phyloP scores from a whole-genome alignment of 1,139 yeast species.

The Pichia sp. region DNA sequence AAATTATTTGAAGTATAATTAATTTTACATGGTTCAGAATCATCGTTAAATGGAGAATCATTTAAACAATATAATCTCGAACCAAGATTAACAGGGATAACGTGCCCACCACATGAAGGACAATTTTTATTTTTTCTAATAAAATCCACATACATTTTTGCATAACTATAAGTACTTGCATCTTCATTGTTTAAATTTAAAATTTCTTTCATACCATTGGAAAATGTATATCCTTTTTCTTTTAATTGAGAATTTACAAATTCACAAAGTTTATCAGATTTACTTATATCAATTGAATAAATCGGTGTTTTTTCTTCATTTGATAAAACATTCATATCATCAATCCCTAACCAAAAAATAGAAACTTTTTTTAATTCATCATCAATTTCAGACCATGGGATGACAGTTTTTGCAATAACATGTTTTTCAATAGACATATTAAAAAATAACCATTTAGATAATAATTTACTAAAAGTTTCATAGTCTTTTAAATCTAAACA shows the following conservation, averaged over 20 bases:
- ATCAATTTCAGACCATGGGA: conserved; percentile 2
- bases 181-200: conserved; percentile 40
- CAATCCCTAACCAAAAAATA: conserved; percentile 14
- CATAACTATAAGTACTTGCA: conserved; percentile 70
- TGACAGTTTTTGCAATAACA: not conserved
- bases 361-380: conserved; percentile 8
- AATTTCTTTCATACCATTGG: conserved; percentile 24
- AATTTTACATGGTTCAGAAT: conserved; percentile 59
- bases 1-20: conserved; percentile 44
- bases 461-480: not conserved
- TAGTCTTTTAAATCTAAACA: conserved; percentile 1
- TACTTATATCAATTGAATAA: conserved; percentile 66
- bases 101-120: conserved; percentile 78
- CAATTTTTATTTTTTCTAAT: conserved; percentile 67
- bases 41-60: conserved; percentile 20
- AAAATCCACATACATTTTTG: conserved; percentile 86
- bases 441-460: conserved; percentile 9
- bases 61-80: conserved; percentile 63
- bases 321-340: conserved; percentile 4
- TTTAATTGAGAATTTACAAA: not conserved
- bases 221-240: not conserved
- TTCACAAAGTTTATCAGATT: conserved; percentile 8
- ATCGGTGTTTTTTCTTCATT: conserved; percentile 41
- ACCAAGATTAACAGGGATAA: conserved; percentile 74
- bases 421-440: conserved; percentile 5